These are phyloP conservation scores for Pulveroboletus ravenelii DNA, from an alignment of 768 basidiomycete species.

Conservation along the genomic window DNA sequence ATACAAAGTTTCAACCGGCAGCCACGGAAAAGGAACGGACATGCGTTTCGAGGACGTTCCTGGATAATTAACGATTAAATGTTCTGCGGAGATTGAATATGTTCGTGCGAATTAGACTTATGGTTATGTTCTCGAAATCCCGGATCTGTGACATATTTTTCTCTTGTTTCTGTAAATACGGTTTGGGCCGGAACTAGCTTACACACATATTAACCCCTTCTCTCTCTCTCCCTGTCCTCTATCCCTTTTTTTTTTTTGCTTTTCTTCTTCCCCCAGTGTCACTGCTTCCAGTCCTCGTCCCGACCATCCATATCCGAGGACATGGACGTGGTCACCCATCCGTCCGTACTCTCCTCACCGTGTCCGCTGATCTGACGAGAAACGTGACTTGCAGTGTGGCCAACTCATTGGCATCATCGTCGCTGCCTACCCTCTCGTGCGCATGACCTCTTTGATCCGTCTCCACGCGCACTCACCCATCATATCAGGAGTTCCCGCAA, in stretches of 20 bases:
- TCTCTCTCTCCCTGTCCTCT: conserved; percentile 15
- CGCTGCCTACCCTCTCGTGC: conserved; percentile 16
- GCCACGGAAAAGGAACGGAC: conserved; percentile 19
- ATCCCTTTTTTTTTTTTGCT: conserved; percentile 7
- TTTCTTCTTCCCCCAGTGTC: conserved; percentile 6
- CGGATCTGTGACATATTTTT: conserved; percentile 39
- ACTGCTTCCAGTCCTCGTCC: conserved; percentile 2
- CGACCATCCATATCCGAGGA: conserved; percentile 8
- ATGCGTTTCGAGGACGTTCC: conserved; percentile 29
- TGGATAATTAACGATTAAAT: conserved; percentile 27
- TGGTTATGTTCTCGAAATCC: conserved; percentile 38
- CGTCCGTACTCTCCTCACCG: conserved; percentile 13
- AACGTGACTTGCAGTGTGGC: conserved; percentile 11
- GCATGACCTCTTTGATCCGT: conserved; percentile 17
- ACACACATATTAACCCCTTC: conserved; percentile 33
- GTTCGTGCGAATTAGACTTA: conserved; percentile 32
- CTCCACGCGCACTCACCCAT: conserved; percentile 9
- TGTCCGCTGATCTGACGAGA: conserved; percentile 14
- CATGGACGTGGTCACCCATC: conserved; percentile 18
- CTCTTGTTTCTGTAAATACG: conserved; percentile 38
- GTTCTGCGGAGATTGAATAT: conserved; percentile 32
- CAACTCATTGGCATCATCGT: conserved; percentile 12
- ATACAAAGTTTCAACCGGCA: conserved; percentile 18
- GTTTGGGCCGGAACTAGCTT: conserved; percentile 35
- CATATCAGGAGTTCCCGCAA: conserved; percentile 34